These are phyloP conservation scores for Dillenia suffruticosa DNA, from an alignment of 164 flowering plant species.

Conservation along the genomic window DNA sequence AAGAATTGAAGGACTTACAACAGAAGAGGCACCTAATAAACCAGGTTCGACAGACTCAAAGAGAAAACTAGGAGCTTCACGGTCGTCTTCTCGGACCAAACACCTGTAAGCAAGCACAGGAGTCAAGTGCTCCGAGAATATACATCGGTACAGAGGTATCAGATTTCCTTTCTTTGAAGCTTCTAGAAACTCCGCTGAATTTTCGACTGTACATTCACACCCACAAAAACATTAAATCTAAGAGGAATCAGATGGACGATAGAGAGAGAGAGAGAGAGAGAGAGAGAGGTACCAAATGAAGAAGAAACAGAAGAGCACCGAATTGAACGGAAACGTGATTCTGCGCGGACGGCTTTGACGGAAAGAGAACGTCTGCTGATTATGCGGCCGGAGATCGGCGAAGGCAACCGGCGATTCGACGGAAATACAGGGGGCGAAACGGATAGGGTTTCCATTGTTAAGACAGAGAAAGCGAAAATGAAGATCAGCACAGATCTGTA, in stretches of 20 bases:
- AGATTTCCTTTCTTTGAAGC: conserved; percentile 65
- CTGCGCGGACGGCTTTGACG: neutral
- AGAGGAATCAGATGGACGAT: neutral
- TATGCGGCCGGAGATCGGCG: conserved; percentile 12
- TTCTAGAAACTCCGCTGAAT: conserved; percentile 35
- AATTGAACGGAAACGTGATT: conserved; percentile 11
- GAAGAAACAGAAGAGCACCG: conserved; percentile 31
- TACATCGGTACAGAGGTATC: conserved; percentile 51
- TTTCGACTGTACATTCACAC: conserved; percentile 20
- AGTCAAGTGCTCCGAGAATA: conserved; percentile 76
- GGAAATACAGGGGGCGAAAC: conserved; percentile 5
- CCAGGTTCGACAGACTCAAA: conserved; percentile 85
- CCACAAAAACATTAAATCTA: conserved; percentile 2
- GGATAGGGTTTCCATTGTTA: conserved; percentile 21
- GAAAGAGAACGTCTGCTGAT: conserved; percentile 7
- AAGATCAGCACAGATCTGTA: too few relatives aligned
- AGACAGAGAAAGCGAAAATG: too few relatives aligned
- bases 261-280: conserved; percentile 17
- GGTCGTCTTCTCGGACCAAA: conserved; percentile 72
- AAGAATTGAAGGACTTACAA: conserved; percentile 31
- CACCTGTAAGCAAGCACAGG: conserved; percentile 90
- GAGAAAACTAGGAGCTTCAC: conserved; percentile 80
- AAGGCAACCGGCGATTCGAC: conserved; percentile 1
- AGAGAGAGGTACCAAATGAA: conserved; percentile 27
- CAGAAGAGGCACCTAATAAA: conserved; percentile 29